Conservation (phyloP, 306 rosid species). For the Fragaria vesca region DNA sequence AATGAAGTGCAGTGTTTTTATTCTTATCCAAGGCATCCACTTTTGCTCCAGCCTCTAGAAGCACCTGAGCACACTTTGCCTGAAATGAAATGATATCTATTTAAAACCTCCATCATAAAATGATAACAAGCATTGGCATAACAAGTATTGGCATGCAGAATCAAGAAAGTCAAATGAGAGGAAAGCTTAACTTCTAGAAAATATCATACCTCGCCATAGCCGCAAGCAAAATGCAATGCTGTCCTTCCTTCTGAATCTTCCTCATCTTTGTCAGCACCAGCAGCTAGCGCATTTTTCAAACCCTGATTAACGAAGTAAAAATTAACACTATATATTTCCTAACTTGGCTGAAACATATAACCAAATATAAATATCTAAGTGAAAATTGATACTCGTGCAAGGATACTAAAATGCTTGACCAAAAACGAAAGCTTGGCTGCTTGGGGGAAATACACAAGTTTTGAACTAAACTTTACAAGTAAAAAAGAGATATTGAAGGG, state of each 20-base stretch:
- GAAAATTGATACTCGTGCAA: neutral
- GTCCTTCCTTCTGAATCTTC: slow-evolving; percentile 98
- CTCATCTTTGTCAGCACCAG: slow-evolving; percentile 95
- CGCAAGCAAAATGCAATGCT: slow-evolving; percentile 97
- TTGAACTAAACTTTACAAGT: neutral
- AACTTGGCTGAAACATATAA: neutral
- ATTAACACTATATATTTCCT: slow-evolving; percentile 20
- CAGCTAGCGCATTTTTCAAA: slow-evolving; percentile 70
- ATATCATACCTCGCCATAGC: slow-evolving; percentile 92
- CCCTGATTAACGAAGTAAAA: slow-evolving; percentile 52
- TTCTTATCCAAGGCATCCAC: slow-evolving; percentile 96
- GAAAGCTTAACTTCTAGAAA: neutral
- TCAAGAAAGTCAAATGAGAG: neutral
- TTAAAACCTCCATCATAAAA: neutral
- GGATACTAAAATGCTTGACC: neutral
- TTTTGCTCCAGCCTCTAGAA: slow-evolving; percentile 92
- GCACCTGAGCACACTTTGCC: slow-evolving; percentile 95
- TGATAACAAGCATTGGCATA: neutral
- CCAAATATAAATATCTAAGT: neutral
- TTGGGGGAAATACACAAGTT: neutral
- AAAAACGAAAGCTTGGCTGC: neutral
- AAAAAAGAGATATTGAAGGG: neutral
- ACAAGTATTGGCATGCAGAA: neutral
- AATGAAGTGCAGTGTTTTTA: slow-evolving; percentile 96
- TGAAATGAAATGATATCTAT: slow-evolving; percentile 30